Base-by-base conservation (phyloP, 768 basidiomycete genomes). In the Punctularia strigosozonata region DNA sequence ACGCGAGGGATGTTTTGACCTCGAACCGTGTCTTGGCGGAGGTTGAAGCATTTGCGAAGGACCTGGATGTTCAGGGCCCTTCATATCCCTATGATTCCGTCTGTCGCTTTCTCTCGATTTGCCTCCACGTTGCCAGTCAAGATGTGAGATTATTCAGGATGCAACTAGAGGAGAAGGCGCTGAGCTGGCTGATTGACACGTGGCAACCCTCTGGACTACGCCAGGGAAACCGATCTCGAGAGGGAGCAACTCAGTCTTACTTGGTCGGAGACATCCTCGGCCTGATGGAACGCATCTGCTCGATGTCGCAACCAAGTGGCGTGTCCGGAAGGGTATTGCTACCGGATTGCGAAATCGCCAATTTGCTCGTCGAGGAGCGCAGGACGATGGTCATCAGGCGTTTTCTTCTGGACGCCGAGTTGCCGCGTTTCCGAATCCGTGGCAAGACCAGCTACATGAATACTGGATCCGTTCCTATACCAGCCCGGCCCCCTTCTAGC, bases 11-110 rank as follows among this genome's bases (percentile, higher is more conserved):
- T 43, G 49, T 71, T 38, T 61, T 86, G 18, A 64, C 73, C 3
- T 58, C 73, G 12, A 73, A 77, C 25, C 71, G 70, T 12, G 60
- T 82, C 32, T 63, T 85, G 12, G 50, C 60, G 2, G 89, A 92
- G 53, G 77, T 97, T 35, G 89, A 90, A 52, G 64, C 68, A 0
- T 63, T 97, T 34, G 71, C 77, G 1, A 80, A 80, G 44, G 87
- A 94, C 45, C 64, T 99, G 42, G 82, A 88, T 46, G 71, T 95
- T 13, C 94, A 98, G 59, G 92, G 91, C 0, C 91, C 92, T 2
- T 62, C 76, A 12, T 80, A 74, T 49, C 89, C 91, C 0, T 84
- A 72, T 49, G 95, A 99, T 52, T 78, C 92, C 1, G 88, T 94
- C 26, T 95, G 92, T 63, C 64, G 66, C 41, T 89, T 98, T 53